These are phyloP conservation scores for Cercospora citrullina DNA, from an alignment of 2,329 filamentous ascomycete species.

Conservation along the genomic window DNA sequence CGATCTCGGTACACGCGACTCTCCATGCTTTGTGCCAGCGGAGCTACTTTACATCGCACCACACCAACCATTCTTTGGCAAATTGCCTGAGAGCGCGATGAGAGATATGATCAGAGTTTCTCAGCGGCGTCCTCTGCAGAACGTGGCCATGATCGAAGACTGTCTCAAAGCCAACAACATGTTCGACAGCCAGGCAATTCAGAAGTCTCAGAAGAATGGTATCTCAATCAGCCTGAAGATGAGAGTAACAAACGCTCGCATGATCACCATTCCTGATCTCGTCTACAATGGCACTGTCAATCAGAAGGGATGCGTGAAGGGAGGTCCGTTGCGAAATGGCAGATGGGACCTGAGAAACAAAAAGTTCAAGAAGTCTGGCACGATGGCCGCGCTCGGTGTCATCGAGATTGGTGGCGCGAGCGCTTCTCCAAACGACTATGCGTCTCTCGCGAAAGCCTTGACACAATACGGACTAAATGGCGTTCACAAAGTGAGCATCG, in stretches of 20 bases:
- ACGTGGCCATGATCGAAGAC: neutral
- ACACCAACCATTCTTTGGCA: slow-evolving; percentile 6
- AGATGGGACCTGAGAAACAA: slow-evolving; percentile 4
- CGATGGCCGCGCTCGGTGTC: neutral
- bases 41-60: slow-evolving; percentile 16
- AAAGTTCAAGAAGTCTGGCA: neutral
- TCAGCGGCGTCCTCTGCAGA: neutral
- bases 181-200: neutral
- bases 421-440: neutral
- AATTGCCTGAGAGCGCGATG: slow-evolving; percentile 11
- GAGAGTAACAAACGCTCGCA: neutral
- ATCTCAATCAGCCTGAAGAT: neutral
- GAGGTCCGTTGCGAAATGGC: neutral
- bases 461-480: neutral
- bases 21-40: slow-evolving; percentile 10
- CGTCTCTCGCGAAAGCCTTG: neutral
- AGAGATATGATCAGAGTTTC: neutral
- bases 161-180: neutral
- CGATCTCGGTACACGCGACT: slow-evolving; percentile 8
- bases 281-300: neutral
- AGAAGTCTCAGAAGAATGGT: neutral
- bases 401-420: neutral
- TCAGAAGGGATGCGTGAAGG: neutral
- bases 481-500: neutral
- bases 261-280: neutral